A percentile compares a stretch with the other conserved stretches of the same genome.
phyloP scores from a whole-genome alignment of 805 yeast genomes.

The Teunomyces kruisii region DNA sequence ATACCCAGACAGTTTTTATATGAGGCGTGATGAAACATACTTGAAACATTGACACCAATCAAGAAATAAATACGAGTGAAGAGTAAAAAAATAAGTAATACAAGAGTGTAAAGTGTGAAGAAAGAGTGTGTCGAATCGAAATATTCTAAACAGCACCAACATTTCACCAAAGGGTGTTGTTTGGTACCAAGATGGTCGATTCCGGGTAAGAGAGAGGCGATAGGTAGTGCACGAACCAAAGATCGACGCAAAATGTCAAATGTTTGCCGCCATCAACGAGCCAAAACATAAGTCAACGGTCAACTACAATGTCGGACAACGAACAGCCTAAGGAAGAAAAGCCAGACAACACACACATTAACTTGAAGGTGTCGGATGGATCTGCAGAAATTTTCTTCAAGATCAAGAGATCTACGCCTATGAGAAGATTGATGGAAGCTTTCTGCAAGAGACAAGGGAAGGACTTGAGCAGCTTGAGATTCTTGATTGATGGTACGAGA shows the following conservation, averaged over 20 bases:
- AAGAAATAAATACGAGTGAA: neutral
- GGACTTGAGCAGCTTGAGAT: slow-evolving; percentile 75
- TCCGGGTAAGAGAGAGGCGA: slow-evolving; percentile 3
- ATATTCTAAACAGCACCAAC: neutral
- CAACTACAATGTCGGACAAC: slow-evolving; percentile 18
- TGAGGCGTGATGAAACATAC: neutral
- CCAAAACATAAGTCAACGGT: slow-evolving; percentile 1
- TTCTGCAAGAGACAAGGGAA: slow-evolving; percentile 98
- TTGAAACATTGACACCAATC: neutral
- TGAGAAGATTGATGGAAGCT: slow-evolving; percentile 94
- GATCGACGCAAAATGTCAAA: neutral
- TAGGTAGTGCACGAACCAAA: neutral
- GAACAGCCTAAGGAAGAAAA: slow-evolving; percentile 46
- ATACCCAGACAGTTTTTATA: neutral
- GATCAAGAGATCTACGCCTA: slow-evolving; percentile 87
- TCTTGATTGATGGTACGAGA: slow-evolving; percentile 91
- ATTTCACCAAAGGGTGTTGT: neutral
- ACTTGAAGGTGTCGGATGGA: slow-evolving; percentile 92
- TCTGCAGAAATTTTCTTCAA: slow-evolving; percentile 93
- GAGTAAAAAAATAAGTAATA: neutral
- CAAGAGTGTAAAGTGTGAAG: neutral
- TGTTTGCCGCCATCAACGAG: slow-evolving; percentile 1
- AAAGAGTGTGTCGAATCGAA: neutral
- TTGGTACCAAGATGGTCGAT: neutral
- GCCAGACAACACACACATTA: slow-evolving; percentile 69